A percentile compares a stretch with the other conserved stretches of the same genome.
Conservation (phyloP, 352 stramenopile species). For the Phytophthora nicotianae region DNA sequence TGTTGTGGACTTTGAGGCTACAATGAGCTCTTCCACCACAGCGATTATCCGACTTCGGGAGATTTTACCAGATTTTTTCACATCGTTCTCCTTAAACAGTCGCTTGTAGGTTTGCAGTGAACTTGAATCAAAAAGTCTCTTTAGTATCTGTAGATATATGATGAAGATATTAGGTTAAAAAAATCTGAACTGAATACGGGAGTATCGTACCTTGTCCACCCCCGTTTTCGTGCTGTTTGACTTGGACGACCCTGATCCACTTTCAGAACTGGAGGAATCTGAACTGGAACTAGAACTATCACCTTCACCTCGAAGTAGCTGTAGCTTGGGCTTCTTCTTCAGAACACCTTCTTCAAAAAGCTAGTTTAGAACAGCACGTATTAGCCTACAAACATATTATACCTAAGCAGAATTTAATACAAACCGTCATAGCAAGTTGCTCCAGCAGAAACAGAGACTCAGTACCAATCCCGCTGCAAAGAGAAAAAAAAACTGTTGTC, state of each 20-base stretch:
- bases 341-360: constrained; percentile 61
- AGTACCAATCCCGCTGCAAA: constrained; percentile 28
- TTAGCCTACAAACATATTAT: neutral
- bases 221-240: constrained; percentile 7
- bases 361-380: constrained; percentile 25
- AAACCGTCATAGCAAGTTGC: constrained; percentile 69
- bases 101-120: constrained; percentile 40
- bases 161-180: neutral
- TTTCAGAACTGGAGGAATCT: constrained; percentile 25
- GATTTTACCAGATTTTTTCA: constrained; percentile 42
- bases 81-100: constrained; percentile 47
- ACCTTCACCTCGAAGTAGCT: constrained; percentile 17
- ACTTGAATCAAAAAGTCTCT: constrained; percentile 44
- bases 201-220: constrained; percentile 29
- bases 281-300: constrained; percentile 32
- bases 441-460: constrained; percentile 68
- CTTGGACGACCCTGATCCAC: constrained; percentile 14
- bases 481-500: neutral
- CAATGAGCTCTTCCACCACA: constrained; percentile 41
- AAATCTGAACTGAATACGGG: neutral
- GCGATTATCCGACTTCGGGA: constrained; percentile 45
- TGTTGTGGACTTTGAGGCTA: constrained; percentile 4
- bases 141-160: constrained; percentile 30
- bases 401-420: neutral
- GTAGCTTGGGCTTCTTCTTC: constrained; percentile 52